phyloP scores from a whole-genome alignment of 2,329 filamentous ascomycete species.

The Fusarium scirpi region DNA sequence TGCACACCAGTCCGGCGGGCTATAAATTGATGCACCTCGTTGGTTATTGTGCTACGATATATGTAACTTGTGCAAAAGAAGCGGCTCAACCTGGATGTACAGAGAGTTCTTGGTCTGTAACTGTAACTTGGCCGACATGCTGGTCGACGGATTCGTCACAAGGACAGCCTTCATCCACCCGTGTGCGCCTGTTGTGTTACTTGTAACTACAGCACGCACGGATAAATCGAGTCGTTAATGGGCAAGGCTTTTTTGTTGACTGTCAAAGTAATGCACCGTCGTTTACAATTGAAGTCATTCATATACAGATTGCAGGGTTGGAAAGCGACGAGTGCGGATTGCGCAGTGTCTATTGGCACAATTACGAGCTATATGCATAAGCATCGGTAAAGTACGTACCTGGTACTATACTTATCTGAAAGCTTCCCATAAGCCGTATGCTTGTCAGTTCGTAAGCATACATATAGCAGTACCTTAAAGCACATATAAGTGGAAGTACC shows the following conservation, averaged over 20 bases:
- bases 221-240: not conserved
- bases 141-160: not conserved
- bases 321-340: not conserved
- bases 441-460: not conserved
- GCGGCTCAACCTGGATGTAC: not conserved
- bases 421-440: not conserved
- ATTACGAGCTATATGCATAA: not conserved
- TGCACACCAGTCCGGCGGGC: too few relatives aligned
- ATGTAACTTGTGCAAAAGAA: not conserved
- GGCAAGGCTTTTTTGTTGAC: not conserved
- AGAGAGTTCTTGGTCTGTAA: not conserved
- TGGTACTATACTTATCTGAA: not conserved
- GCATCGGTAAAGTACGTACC: not conserved
- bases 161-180: not conserved
- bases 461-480: not conserved
- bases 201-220: not conserved
- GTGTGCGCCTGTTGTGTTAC: not conserved
- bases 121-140: not conserved
- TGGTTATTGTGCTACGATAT: not conserved
- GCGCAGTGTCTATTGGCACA: not conserved
- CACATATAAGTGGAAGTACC: not conserved
- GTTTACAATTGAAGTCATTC: not conserved
- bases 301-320: not conserved
- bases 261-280: not conserved
- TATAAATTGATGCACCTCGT: not conserved